Base-by-base conservation (phyloP, 2,329 filamentous ascomycete species). In the Penicillium sp. region DNA sequence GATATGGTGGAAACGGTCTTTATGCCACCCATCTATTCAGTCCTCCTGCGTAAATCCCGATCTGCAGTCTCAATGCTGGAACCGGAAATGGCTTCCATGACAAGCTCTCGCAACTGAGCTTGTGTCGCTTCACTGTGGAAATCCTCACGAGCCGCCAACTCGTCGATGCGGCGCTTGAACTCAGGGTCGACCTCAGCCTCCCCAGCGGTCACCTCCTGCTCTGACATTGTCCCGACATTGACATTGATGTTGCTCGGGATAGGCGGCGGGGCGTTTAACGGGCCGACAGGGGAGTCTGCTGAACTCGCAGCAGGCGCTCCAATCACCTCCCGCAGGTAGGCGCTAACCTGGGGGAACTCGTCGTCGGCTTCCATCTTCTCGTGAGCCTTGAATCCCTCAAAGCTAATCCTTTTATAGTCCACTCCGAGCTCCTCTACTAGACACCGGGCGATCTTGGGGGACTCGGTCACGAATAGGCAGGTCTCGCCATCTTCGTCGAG, bases 401-500 rank as follows among this genome's bases (percentile, higher is more conserved):
- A 74, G 56, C 93, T 91, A 58, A 74, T 78, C 51, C 85, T 75
- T 18, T 71, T 72, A 32, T 81, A 69, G 60, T 95, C 83, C 28
- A 87, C 81, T 4, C 84, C 82, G 3, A 97, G 76, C 68, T 95
- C 89, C 63, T 95, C 89, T 3, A 97, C 81, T 6, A 98, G 76
- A 45, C 85, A 81, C 60, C 81, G 82, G 18, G 92, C 92, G 38
- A 89, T 85, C 3, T 88, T 84, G 42, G 87, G 76, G 0, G 83
- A 88, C 71, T 98, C 93, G 25, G 85, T 83, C n/a, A 90, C 89
- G 65, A 95, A 98, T 4, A 98, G 77, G n/a, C 92, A 87, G 1
- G 92, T 96, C 72, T 98, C 93, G 49, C 84, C 82, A 67, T 98
- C 93, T 68, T 95, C 89, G 66, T 98, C 93, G 58, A 81, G 81